Base-by-base conservation (phyloP, 2,329 filamentous ascomycete genomes). In the Alternaria rosae region DNA sequence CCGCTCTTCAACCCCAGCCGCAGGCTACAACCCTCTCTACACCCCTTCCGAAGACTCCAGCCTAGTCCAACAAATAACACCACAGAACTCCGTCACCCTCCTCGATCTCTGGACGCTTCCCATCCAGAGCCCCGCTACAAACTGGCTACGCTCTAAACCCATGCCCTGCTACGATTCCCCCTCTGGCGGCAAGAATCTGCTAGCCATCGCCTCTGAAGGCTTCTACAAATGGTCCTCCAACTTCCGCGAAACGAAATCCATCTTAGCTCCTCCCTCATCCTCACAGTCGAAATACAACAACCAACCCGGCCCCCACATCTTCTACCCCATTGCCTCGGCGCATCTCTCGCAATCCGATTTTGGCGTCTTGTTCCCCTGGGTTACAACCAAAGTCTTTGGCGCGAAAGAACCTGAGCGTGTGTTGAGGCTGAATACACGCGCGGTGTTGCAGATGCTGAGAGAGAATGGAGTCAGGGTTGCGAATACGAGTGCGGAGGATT, bases 331-430 rank as follows among this genome's bases (percentile, higher is more conserved):
- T 13, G 83, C 86, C 45, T 91, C 89, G n/a, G 92, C 92, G 0
- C 93, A 97, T 75, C 85, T 96, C 25, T 92, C 87, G 60, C 93
- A 96, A 78, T 91, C 88, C 20, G 93, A 97, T 73, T 96, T 95
- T 70, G 93, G 91, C 35, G 81, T 95, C 23, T 80, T 97, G 21
- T 96, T 96, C 73, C 92, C 92, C 0, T 91, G 89, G 85, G 67
- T 85, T 2, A 84, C 83, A 9, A 82, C 81, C 50, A 81, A 82
- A 44, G 74, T 85, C 11, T 82, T 84, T 58, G 84, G 85, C 57
- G 83, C 83, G 0, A 81, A 97, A 81, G 75, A 93, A 80, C 75
- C 95, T 81, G 74, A 97, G 81, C 52, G 93, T 90, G 75, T 97
- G 88, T 80, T 97, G 86, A 74, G 95, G 80, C 83, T 99, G 88